Base-by-base conservation (phyloP, 345 rosid genomes). In the Psidium friedrichsthalianum region DNA sequence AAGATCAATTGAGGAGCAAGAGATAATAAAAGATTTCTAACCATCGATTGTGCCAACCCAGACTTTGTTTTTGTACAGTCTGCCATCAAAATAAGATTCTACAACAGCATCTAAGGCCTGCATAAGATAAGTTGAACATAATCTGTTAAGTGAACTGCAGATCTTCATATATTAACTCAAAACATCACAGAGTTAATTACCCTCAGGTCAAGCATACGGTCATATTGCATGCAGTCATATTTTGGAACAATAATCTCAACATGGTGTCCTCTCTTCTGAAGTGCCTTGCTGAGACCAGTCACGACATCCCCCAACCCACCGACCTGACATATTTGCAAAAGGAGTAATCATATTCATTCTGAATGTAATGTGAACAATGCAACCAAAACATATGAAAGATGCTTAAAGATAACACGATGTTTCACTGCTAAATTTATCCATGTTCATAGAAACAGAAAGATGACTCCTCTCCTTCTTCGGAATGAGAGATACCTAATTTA, bases 221-320 rank as follows among this genome's bases (percentile, higher is more conserved):
- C 98, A 91, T 93, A 95, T 74, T 95, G 92, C 96, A 95, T 94
- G 90, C 98, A 97, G 87, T 97, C 99, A 88, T 97, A 97, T 87
- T 97, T 97, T 58, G 99, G 99, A 86, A 97, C 91, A 89, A 97
- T 87, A 88, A 97, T 91, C 91, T 97, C 99, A 86, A 95, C 96
- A 87, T 95, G 93, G 85, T 97, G 98, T 83, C 98, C 99, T 91
- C 90, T 93, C 93, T 94, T 93, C 90, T 97, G 99, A 83, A 97
- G 88, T 87, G 98, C 94, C 92, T 95, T 97, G 86, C 98, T 88
- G 87, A 97, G 98, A 88, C 98, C 99, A 53, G 98, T 91, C 86
- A 97, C 96, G 74, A 97, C 99, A 85, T 97, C 99, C 82, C 96
- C 99, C 92, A 97, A 92, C 74, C 99, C 99, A 84, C 99, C 99